Evolutionary conservation across 1,284 basidiomycete species (phyloP), one percentile per base, ranked within the genome.

Genomic region (Athelia sp.): DNA sequence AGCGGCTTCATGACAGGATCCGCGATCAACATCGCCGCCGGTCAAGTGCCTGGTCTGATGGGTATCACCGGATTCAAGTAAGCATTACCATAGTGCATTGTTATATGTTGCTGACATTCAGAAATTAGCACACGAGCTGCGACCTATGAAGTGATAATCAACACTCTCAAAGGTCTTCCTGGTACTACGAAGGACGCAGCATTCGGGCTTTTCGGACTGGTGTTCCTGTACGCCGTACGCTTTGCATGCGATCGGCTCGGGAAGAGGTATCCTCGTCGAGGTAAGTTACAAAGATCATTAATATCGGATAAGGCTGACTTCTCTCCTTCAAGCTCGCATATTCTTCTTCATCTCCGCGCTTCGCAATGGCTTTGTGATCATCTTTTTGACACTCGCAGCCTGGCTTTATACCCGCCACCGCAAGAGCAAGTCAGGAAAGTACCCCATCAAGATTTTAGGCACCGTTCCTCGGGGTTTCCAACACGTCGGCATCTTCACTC

Each of bases 1-100:
- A 90, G 91, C 54, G 94, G 93, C 14, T 98, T 89, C 67, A 90
- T 92, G 88, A 92, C 90, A 1, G 93, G 93, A 24, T 92, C 89
- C 21, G 93, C 93, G 23, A 83, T 96, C 69, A 94, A 76, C 64
- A 96, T 96, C 56, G 86, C 84, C 31, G 75, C 84, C 18, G 84
- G 91, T 19, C 94, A 98, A 67, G 76, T 95, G 4, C 91, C 92
- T 2, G 85, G 84, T 0, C 66, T 98, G 24, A 82, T 98, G 72
- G 94, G 94, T 35, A 87, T 90, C 51, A 75, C 81, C 52, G 83
- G 84, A 21, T 91, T 96, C 65, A 78, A 88, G 88, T 89, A 55
- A 60, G 84, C 73, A 10, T 35, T 13, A 22, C 24, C 23, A 49
- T 32, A n/a, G n/a, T n/a, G n/a, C 24, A 14, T 22, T 17, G 40